Evolutionary conservation across 306 rosid species (phyloP).

Genomic region (Canavalia gladiata): DNA sequence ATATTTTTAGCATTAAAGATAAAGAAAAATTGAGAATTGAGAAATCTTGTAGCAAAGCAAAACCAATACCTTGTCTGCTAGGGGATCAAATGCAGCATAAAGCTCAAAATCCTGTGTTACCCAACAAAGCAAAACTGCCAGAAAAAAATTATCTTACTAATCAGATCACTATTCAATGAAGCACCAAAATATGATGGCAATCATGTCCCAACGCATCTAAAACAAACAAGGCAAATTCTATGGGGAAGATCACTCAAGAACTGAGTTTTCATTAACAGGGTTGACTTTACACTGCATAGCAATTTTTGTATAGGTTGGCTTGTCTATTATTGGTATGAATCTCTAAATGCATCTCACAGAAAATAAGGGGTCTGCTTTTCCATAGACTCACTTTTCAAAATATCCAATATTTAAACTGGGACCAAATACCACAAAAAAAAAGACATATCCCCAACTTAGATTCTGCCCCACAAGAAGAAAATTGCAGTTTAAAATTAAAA

Average conservation of each 20-base stretch:
- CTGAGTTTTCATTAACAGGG: conserved; percentile 19
- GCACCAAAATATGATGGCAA: conserved; percentile 37
- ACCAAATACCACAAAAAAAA: neutral
- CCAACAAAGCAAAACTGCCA: conserved; percentile 95
- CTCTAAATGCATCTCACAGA: conserved; percentile 34
- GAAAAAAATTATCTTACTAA: conserved; percentile 40
- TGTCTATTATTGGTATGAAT: neutral
- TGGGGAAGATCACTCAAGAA: conserved; percentile 24
- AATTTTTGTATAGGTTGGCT: neutral
- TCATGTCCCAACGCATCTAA: conserved; percentile 22
- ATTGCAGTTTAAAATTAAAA: conserved; percentile 30
- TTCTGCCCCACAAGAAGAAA: conserved; percentile 33
- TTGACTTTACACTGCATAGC: conserved; percentile 16
- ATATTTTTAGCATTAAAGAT: neutral
- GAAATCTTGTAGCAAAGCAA: conserved; percentile 31
- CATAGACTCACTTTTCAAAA: conserved; percentile 11
- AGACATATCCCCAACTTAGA: neutral
- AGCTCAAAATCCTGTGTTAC: conserved; percentile 95
- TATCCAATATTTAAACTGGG: neutral
- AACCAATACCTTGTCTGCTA: conserved; percentile 85
- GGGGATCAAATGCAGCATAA: conserved; percentile 98
- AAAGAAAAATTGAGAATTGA: conserved; percentile 23
- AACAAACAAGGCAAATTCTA: conserved; percentile 15
- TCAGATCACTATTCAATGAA: conserved; percentile 37
- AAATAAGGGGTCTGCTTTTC: conserved; percentile 15